Base-by-base conservation (phyloP, 768 basidiomycete species). In the Rhizopogon rudus region DNA sequence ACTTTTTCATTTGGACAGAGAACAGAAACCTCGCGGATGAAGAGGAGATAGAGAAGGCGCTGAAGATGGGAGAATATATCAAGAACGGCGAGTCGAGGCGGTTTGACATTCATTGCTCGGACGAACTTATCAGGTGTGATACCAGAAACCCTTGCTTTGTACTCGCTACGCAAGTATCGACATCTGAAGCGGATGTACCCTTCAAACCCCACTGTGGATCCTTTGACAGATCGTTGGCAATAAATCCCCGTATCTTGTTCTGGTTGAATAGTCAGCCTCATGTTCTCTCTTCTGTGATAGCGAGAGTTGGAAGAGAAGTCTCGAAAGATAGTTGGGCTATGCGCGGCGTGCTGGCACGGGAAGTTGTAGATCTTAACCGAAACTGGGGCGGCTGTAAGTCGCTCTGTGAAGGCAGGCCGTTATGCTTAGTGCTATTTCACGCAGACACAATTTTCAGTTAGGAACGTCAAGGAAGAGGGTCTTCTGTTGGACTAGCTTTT, bases 151-250 rank as follows among this genome's bases (percentile, higher is more conserved):
- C 75, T 93, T 43, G 90, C 91, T 0, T 69, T 93, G 20, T 93
- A 93, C 63, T 84, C 88, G 1, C 71, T 93, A 43, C 80, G 87
- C 60, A 93, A 93, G 70, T 93, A 93, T 62, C 82, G 91, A 44
- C 81, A 91, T 65, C 71, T 93, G 58, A 87, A 81, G 65, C 77
- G 85, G 54, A 83, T 84, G 75, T 93, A 93, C 65, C 81, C 81
- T 17, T 51, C 61, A 5, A 56, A n/a, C 35, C 44, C 60, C 9
- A 43, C 49, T 22, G 55, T 58, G 29, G 57, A 61, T 17, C 8
- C 57, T 31, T 67, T 39, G 52, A 55, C 46, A 12, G 5, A n/a
- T 17, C 14, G 3, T 17, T 50, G 17, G 12, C 12, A 13, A 9
- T 37, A 37, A 37, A 37, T 37, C 35, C 35, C 10, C 12, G 13